Conservation (phyloP, 371 early-diverging fungal species). For the Rhizopus delemar region DNA sequence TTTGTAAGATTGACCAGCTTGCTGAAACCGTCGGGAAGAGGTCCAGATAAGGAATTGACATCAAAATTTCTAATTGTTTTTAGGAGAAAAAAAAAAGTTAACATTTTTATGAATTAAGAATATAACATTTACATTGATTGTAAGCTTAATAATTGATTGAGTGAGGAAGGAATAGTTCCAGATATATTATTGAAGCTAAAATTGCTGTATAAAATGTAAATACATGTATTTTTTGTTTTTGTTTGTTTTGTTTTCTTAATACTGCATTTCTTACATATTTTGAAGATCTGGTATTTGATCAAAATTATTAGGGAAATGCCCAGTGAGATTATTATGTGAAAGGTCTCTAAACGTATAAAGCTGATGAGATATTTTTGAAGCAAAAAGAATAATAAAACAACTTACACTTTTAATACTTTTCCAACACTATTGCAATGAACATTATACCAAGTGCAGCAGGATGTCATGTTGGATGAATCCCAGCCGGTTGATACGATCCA, state of each 20-base stretch:
- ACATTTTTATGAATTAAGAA: not conserved
- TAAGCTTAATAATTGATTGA: constrained; percentile 27
- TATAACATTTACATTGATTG: constrained; percentile 24
- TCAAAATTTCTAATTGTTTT: constrained; percentile 40
- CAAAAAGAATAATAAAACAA: not conserved
- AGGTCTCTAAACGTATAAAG: constrained; percentile 33
- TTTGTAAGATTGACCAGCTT: constrained; percentile 26
- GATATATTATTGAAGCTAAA: constrained; percentile 54
- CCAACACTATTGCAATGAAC: constrained; percentile 41
- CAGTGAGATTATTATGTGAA: constrained; percentile 48
- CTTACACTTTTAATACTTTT: constrained; percentile 44
- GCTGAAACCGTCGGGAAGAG: constrained; percentile 29
- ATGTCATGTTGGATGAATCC: constrained; percentile 42
- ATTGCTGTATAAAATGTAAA: constrained; percentile 30
- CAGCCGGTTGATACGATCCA: constrained; percentile 46
- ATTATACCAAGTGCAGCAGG: constrained; percentile 47
- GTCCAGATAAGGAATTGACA: constrained; percentile 35
- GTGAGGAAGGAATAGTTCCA: constrained; percentile 45
- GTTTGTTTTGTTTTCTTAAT: constrained; percentile 1
- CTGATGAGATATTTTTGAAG: constrained; percentile 1
- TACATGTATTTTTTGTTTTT: not conserved
- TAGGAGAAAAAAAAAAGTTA: not conserved
- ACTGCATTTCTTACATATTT: constrained; percentile 33
- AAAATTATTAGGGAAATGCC: constrained; percentile 49
- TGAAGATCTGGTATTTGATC: constrained; percentile 42